phyloP scores from a whole-genome alignment of 2,329 filamentous ascomycete species.

The Aspergillus versicolor region DNA sequence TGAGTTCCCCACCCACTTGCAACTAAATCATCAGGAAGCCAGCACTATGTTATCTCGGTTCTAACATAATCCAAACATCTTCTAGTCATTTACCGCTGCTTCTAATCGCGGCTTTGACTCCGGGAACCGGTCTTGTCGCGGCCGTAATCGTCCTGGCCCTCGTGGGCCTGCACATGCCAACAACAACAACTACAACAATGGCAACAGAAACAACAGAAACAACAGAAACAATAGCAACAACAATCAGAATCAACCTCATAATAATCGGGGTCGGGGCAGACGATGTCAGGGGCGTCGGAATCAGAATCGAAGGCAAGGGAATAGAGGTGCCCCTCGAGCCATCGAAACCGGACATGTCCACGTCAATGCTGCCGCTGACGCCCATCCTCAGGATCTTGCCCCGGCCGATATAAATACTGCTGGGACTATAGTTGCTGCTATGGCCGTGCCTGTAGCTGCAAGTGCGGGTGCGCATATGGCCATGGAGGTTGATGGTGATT shows the following conservation, averaged over 20 bases:
- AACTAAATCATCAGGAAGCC: neutral
- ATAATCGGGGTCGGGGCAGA: neutral
- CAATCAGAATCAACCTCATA: no score
- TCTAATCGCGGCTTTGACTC: neutral
- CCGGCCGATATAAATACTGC: neutral
- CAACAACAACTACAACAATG: neutral
- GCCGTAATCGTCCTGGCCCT: neutral
- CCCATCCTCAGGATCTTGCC: neutral
- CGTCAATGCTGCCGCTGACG: neutral
- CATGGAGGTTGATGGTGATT: no score
- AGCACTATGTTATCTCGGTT: neutral
- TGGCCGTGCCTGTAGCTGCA: neutral
- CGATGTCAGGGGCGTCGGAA: neutral
- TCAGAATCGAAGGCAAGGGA: neutral
- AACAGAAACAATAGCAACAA: no score
- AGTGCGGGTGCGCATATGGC: neutral
- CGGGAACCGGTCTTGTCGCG: neutral
- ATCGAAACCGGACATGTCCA: neutral
- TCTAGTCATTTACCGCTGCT: neutral
- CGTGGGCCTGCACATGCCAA: neutral
- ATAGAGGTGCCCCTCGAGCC: neutral
- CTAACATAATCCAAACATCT: neutral
- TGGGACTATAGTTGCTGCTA: neutral
- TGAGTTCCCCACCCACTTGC: neutral
- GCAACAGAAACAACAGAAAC: neutral